Evolutionary conservation across 139 green algal species (phyloP).

Genomic region (Asterochloris sp.): DNA sequence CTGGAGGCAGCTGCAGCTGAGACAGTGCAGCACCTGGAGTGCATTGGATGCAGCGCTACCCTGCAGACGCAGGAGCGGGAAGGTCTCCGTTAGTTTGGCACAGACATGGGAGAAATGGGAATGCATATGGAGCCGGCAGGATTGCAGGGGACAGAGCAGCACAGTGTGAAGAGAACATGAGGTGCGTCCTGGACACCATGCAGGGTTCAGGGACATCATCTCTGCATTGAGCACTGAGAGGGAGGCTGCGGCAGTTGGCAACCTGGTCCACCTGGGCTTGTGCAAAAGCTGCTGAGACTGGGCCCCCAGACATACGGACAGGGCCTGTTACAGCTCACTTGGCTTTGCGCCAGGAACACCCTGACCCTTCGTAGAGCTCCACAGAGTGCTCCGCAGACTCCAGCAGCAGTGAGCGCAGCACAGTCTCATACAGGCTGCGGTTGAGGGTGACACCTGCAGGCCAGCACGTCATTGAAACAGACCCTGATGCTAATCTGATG

Average conservation of each 20-base stretch:
- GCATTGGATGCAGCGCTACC: neutral
- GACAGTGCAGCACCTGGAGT: neutral
- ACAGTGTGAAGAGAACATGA: too few relatives aligned
- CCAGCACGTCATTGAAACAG: neutral
- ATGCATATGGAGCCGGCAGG: too few relatives aligned
- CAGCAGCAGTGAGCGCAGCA: slow-evolving; percentile 79
- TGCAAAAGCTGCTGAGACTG: too few relatives aligned
- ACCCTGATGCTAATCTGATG: too few relatives aligned
- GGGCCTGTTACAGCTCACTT: neutral
- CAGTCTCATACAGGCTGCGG: slow-evolving; percentile 64
- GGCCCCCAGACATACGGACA: too few relatives aligned
- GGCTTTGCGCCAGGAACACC: slow-evolving; percentile 37
- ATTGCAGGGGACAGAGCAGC: too few relatives aligned
- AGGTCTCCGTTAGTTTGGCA: neutral
- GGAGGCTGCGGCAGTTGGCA: too few relatives aligned
- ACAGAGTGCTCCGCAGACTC: slow-evolving; percentile 65
- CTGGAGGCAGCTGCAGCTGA: neutral
- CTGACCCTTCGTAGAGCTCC: slow-evolving; percentile 80
- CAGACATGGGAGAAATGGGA: neutral
- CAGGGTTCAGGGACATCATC: too few relatives aligned
- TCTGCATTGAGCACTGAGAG: too few relatives aligned
- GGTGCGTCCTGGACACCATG: too few relatives aligned
- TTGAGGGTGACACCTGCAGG: slow-evolving; percentile 67
- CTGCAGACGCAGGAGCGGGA: neutral
- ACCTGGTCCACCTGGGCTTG: too few relatives aligned